These are phyloP conservation scores for Phytophthora foliorum DNA, from an alignment of 352 stramenopile species.

Conservation along the genomic window DNA sequence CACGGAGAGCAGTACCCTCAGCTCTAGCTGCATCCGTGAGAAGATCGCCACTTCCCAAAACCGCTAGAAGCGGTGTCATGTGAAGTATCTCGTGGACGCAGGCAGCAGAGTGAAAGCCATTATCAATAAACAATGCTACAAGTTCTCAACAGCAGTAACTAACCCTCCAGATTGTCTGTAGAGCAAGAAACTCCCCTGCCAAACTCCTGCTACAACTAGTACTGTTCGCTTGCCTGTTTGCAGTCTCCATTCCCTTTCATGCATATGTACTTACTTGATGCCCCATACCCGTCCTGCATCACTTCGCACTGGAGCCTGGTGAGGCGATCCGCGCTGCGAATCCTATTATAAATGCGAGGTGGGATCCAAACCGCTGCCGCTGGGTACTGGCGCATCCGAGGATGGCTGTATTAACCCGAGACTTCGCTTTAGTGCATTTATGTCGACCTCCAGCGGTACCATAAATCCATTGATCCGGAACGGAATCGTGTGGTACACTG, in stretches of 20 bases:
- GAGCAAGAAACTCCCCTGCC: constrained; percentile 6
- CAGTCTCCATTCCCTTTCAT: constrained; percentile 12
- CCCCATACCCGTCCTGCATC: constrained; percentile 3
- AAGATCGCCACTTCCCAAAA: constrained; percentile 51
- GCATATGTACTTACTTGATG: constrained; percentile 23
- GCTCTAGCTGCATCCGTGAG: constrained; percentile 85
- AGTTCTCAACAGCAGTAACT: background rate
- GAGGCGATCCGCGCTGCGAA: constrained; percentile 16
- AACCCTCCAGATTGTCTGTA: constrained; percentile 10
- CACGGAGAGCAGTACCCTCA: constrained; percentile 86
- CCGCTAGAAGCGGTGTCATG: constrained; percentile 6
- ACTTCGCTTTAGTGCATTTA: constrained; percentile 63
- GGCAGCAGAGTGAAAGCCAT: background rate
- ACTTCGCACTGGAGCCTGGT: constrained; percentile 5
- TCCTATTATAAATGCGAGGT: constrained; percentile 44
- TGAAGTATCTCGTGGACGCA: background rate
- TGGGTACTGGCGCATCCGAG: constrained; percentile 17
- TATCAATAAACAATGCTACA: background rate
- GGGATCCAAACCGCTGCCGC: constrained; percentile 26
- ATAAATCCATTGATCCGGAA: constrained; percentile 83
- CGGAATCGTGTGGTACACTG: constrained; percentile 67
- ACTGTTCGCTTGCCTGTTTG: constrained; percentile 17
- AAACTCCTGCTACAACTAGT: constrained; percentile 31
- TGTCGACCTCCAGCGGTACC: constrained; percentile 75
- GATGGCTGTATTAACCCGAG: constrained; percentile 47